phyloP scores from a whole-genome alignment of 305 asterid species.

The Nicotiana rustica region DNA sequence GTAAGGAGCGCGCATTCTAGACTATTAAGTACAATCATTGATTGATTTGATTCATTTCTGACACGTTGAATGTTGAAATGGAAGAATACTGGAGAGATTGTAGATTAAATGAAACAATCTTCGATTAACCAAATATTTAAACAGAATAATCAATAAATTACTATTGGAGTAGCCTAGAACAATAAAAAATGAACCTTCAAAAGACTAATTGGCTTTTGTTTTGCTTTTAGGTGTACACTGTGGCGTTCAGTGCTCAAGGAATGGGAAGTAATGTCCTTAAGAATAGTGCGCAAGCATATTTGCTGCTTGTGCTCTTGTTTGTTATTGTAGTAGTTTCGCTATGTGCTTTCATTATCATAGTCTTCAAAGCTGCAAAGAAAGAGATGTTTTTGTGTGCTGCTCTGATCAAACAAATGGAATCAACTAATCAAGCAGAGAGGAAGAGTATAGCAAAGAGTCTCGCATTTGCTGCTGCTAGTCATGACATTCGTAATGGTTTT shows the following conservation, averaged over 20 bases:
- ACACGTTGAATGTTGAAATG: background rate
- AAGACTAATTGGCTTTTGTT: background rate
- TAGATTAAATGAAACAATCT: background rate
- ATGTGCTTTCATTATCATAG: constrained; percentile 48
- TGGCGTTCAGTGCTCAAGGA: constrained; percentile 51
- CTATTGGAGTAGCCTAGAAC: background rate
- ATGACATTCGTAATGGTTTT: constrained; percentile 71
- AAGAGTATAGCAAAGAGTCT: constrained; percentile 76
- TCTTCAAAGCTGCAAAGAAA: constrained; percentile 52
- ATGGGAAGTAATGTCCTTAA: constrained; percentile 41
- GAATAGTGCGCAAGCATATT: constrained; percentile 41
- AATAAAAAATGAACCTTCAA: background rate
- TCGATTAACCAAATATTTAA: background rate
- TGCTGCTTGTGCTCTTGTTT: constrained; percentile 48
- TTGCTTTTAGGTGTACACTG: constrained; percentile 51
- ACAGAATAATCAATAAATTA: background rate
- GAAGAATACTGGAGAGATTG: background rate
- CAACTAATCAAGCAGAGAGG: constrained; percentile 72
- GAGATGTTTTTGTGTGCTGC: constrained; percentile 63
- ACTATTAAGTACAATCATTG: background rate
- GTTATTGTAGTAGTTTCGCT: constrained; percentile 42
- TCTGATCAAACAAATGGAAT: constrained; percentile 69
- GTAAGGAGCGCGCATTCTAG: background rate
- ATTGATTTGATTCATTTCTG: background rate
- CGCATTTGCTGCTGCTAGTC: constrained; percentile 73